Percentiles rank a stretch among this genome's conserved stretches.
phyloP scores from a whole-genome alignment of 2,329 filamentous ascomycete genomes.

The Bipolaris bicolor region DNA sequence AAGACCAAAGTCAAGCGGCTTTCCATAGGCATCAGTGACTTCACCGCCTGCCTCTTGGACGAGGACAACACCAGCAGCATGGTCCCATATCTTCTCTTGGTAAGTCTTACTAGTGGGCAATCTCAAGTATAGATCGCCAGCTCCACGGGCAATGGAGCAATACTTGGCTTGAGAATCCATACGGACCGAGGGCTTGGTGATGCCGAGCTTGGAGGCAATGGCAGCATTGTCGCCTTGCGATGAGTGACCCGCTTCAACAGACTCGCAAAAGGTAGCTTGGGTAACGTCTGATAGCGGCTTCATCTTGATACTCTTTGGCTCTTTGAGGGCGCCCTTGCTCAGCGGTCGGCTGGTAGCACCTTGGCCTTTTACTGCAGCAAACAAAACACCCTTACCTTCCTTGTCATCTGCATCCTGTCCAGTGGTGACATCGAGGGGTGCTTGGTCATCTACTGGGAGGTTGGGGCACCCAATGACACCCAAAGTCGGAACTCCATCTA shows the following conservation, averaged over 20 bases:
- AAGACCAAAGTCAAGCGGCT: conserved; percentile 81
- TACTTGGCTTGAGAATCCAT: conserved; percentile 99
- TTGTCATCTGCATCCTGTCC: conserved; percentile 76
- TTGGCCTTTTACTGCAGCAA: conserved; percentile 79
- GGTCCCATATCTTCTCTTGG: conserved; percentile 99
- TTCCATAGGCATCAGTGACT: conserved; percentile 88
- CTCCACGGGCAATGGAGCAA: conserved; percentile 89
- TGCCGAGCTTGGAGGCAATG: conserved; percentile 84
- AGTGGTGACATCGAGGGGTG: conserved; percentile 71
- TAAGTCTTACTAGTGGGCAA: conserved; percentile 86
- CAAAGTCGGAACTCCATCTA: conserved; percentile 91
- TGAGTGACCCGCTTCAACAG: conserved; percentile 91
- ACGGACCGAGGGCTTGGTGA: conserved; percentile 85
- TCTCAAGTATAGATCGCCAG: conserved; percentile 92
- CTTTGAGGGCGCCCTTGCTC: conserved; percentile 59
- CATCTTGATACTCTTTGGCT: conserved; percentile 76
- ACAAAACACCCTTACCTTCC: conserved; percentile 81
- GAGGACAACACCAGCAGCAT: conserved; percentile 92
- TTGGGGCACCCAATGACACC: conserved; percentile 96
- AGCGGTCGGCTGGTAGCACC: conserved; percentile 84
- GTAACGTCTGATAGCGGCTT: conserved; percentile 74
- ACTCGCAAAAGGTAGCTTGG: conserved; percentile 92
- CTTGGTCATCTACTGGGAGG: conserved; percentile 83
- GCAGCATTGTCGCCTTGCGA: conserved; percentile 84
- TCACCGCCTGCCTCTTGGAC: conserved; percentile 91